Percentiles rank a stretch among this genome's conserved stretches.
Evolutionary conservation across 78 protist genomes (phyloP).

Genomic region (Chrysochromulina tobinii): DNA sequence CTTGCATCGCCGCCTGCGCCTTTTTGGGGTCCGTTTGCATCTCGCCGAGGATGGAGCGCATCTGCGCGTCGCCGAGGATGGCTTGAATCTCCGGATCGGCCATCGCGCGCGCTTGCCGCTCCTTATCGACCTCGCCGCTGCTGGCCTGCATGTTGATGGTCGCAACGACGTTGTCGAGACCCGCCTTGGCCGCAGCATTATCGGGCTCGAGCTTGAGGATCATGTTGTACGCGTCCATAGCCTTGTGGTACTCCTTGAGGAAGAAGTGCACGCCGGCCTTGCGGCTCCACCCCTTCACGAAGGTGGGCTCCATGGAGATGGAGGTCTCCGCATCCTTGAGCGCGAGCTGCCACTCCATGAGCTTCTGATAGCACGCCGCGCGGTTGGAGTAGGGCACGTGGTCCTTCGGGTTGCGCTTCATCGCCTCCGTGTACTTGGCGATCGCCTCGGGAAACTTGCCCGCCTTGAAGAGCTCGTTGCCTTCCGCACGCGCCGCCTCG

Average conservation of each 20-base stretch:
- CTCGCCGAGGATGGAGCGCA: slow-evolving; percentile 75
- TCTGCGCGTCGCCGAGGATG: slow-evolving; percentile 77
- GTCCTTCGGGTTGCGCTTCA: slow-evolving; percentile 81
- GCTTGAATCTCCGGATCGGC: slow-evolving; percentile 85
- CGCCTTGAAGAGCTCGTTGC: slow-evolving; percentile 81
- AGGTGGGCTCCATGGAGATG: slow-evolving; percentile 65
- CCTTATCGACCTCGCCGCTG: slow-evolving; percentile 61
- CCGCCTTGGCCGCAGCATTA: slow-evolving; percentile 63
- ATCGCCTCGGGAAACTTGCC: slow-evolving; percentile 81
- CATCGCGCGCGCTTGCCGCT: slow-evolving; percentile 68
- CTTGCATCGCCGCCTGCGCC: slow-evolving; percentile 58
- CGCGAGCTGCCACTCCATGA: slow-evolving; percentile 64
- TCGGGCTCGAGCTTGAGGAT: slow-evolving; percentile 60
- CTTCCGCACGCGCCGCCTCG: slow-evolving; percentile 64
- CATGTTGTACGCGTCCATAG: slow-evolving; percentile 72
- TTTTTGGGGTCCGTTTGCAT: slow-evolving; percentile 70
- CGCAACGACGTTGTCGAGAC: slow-evolving; percentile 18
- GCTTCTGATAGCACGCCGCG: slow-evolving; percentile 72
- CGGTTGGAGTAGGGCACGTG: slow-evolving; percentile 78
- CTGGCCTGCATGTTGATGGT: slow-evolving; percentile 29
- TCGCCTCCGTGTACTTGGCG: slow-evolving; percentile 76
- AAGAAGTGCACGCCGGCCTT: slow-evolving; percentile 67
- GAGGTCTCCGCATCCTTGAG: slow-evolving; percentile 71
- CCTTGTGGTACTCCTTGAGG: slow-evolving; percentile 86
- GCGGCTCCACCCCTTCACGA: slow-evolving; percentile 72